Conservation (phyloP, 129 eudicot species). For the Chrysanthemum lavandulifolium region DNA sequence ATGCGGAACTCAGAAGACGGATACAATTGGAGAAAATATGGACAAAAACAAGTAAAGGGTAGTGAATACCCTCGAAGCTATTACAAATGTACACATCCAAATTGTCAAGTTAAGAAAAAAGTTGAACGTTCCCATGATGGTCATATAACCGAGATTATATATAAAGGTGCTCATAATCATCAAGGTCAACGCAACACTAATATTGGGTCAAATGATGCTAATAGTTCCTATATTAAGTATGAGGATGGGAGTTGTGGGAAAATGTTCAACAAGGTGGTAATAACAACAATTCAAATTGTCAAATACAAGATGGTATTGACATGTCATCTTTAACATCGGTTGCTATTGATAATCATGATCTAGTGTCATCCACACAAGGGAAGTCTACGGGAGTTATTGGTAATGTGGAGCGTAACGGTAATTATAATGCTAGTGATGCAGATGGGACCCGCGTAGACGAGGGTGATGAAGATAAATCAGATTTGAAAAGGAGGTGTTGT, state of each 20-base stretch:
- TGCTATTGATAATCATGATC: constrained; percentile 36
- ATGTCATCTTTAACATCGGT: constrained; percentile 41
- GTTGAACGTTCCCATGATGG: constrained; percentile 81
- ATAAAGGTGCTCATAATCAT: constrained; percentile 76
- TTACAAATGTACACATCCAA: constrained; percentile 64
- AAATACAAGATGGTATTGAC: constrained; percentile 42
- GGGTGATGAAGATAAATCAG: constrained; percentile 61
- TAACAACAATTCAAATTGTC: constrained; percentile 16
- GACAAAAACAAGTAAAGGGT: constrained; percentile 84
- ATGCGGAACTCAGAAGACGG: constrained; percentile 59
- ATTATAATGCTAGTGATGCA: constrained; percentile 45
- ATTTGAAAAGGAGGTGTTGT: constrained; percentile 63
- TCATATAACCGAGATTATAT: constrained; percentile 68
- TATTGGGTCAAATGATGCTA: constrained; percentile 29
- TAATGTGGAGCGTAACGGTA: constrained; percentile 36
- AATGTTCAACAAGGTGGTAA: constrained; percentile 27
- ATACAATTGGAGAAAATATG: constrained; percentile 81
- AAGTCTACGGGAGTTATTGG: constrained; percentile 35
- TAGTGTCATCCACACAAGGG: constrained; percentile 27
- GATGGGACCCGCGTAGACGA: constrained; percentile 48
- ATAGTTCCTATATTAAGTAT: constrained; percentile 28
- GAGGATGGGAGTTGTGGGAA: constrained; percentile 40
- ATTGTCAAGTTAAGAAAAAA: constrained; percentile 77
- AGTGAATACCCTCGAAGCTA: constrained; percentile 87
- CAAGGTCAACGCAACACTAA: constrained; percentile 35